Percentiles rank a stretch among this genome's conserved stretches.
These are phyloP conservation scores for Oryza coarctata DNA, from an alignment of 176 grass and related monocot genomes.

Conservation along the genomic window DNA sequence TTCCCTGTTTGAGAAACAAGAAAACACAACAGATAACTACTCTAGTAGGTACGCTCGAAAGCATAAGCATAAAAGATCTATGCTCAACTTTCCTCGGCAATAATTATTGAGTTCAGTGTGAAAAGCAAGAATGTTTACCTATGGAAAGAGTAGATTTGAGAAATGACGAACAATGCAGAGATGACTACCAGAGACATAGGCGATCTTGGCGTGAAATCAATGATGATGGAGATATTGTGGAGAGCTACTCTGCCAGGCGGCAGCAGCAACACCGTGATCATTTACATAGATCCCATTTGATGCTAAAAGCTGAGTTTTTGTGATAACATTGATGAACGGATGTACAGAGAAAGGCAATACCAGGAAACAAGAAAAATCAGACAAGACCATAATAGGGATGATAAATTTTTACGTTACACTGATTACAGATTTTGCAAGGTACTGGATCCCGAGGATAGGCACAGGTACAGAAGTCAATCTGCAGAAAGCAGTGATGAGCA, in stretches of 20 bases:
- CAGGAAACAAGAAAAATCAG: slow-evolving; percentile 34
- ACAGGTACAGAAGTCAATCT: slow-evolving; percentile 33
- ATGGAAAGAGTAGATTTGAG: slow-evolving; percentile 25
- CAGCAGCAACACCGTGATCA: slow-evolving; percentile 9
- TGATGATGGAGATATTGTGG: slow-evolving; percentile 29
- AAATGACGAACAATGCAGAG: slow-evolving; percentile 12
- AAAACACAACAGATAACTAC: slow-evolving; percentile 35
- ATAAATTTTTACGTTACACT: slow-evolving; percentile 31
- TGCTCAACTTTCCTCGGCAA: slow-evolving; percentile 33
- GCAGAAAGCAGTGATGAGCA: slow-evolving; percentile 28
- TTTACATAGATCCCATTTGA: slow-evolving; percentile 17
- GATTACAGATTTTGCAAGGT: slow-evolving; percentile 27
- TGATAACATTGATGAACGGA: slow-evolving; percentile 25
- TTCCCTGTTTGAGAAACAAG: slow-evolving; percentile 36
- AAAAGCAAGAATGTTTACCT: slow-evolving; percentile 24
- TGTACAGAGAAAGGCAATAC: slow-evolving; percentile 39
- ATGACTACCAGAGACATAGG: not conserved
- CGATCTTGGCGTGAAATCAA: slow-evolving; percentile 27
- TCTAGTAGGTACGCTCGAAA: slow-evolving; percentile 28
- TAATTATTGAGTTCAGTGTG: slow-evolving; percentile 11
- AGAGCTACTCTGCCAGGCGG: slow-evolving; percentile 28
- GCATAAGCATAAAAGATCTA: slow-evolving; percentile 36
- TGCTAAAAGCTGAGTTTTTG: slow-evolving; percentile 37
- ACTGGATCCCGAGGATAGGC: slow-evolving; percentile 29
- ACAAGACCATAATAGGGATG: slow-evolving; percentile 18